phyloP scores from a whole-genome alignment of 2,329 filamentous ascomycete genomes.

The Aspergillus tamarii region DNA sequence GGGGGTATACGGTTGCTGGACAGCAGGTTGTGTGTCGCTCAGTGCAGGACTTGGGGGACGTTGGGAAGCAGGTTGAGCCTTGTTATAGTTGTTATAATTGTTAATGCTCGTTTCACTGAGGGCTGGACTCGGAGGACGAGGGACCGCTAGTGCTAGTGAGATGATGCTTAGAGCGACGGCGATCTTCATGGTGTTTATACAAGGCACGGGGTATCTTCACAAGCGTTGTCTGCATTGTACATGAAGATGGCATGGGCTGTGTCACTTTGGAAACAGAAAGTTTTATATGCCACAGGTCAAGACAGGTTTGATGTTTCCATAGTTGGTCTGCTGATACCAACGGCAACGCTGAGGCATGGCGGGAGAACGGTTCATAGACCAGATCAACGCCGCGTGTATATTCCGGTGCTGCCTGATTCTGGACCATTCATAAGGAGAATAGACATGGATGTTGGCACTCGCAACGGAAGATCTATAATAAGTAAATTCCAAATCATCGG shows the following conservation, averaged over 20 bases:
- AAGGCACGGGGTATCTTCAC: background rate
- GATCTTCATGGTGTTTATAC: background rate
- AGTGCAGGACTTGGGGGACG: background rate
- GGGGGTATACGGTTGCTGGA: too few species aligned
- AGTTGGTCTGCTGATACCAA: background rate
- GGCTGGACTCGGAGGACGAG: background rate
- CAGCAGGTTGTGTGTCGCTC: background rate
- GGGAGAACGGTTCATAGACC: background rate
- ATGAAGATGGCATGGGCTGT: too few species aligned
- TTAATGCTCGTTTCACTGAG: background rate
- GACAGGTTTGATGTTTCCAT: background rate
- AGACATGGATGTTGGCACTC: background rate
- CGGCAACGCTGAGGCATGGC: background rate
- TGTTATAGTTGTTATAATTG: background rate
- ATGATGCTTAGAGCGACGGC: background rate
- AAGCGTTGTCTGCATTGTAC: background rate
- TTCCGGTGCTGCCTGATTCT: background rate
- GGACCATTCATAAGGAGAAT: background rate
- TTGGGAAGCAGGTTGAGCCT: background rate
- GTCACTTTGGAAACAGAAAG: rapidly evolving
- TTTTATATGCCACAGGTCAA: background rate
- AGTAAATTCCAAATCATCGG: background rate
- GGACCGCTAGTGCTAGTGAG: background rate
- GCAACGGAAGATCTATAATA: background rate
- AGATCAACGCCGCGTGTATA: background rate